Percentiles rank a stretch among this genome's conserved stretches.
phyloP scores from a whole-genome alignment of 2,329 filamentous ascomycete species.

The Phialophora expanda region DNA sequence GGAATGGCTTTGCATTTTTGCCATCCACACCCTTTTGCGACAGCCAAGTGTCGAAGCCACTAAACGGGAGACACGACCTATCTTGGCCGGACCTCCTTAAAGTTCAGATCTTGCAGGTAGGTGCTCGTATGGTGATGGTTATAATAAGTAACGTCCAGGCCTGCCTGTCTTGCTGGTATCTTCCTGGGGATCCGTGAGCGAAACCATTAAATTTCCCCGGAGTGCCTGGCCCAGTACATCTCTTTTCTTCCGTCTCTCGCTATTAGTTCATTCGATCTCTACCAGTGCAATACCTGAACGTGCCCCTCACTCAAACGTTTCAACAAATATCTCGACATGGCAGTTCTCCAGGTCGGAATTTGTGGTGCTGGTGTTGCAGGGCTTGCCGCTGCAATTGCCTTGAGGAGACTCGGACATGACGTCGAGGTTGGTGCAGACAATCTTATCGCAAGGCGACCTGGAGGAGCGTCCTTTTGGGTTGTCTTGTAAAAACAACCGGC shows the following conservation, averaged over 20 bases:
- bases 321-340: not conserved
- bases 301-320: not conserved
- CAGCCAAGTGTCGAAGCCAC: slow-evolving; percentile 22
- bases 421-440: slow-evolving; percentile 41
- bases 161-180: not conserved
- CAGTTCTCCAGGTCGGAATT: slow-evolving; percentile 37
- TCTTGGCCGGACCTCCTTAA: slow-evolving; percentile 22
- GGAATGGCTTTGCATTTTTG: slow-evolving; percentile 5
- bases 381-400: slow-evolving; percentile 44
- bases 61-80: slow-evolving; percentile 10
- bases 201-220: not conserved
- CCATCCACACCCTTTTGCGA: not conserved
- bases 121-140: slow-evolving; percentile 2
- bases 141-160: slow-evolving; percentile 14
- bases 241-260: not conserved
- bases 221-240: not conserved
- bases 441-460: not conserved
- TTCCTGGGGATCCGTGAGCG: not conserved
- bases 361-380: slow-evolving; percentile 47
- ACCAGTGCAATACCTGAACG: not conserved
- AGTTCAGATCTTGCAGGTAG: slow-evolving; percentile 1
- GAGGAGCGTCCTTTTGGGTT: not conserved
- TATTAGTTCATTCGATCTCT: not conserved
- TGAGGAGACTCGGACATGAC: slow-evolving; percentile 44
- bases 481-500: not conserved